phyloP scores from a whole-genome alignment of 208 protist species.

The Trypanosoma platydactyli region DNA sequence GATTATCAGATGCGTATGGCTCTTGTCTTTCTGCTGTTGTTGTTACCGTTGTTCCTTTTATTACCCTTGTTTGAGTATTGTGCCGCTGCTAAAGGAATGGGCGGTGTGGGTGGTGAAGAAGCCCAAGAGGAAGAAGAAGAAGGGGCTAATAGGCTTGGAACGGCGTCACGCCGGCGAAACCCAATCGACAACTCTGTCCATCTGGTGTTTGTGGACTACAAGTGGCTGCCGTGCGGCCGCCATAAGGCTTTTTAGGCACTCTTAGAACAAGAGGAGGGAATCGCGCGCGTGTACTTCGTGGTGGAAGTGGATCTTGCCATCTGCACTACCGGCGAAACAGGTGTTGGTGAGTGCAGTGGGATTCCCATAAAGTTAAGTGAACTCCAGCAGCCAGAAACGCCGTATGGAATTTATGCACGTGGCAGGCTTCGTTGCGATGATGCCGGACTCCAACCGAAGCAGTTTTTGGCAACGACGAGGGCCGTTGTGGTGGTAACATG shows the following conservation, averaged over 20 bases:
- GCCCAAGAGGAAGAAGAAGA: not conserved
- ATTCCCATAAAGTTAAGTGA: not conserved
- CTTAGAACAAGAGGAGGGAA: slow-evolving; percentile 9
- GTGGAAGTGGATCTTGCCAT: slow-evolving; percentile 15
- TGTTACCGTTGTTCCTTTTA: not conserved
- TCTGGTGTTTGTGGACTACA: slow-evolving; percentile 13
- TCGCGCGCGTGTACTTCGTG: slow-evolving; percentile 20
- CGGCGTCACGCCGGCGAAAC: not conserved
- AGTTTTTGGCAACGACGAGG: not conserved
- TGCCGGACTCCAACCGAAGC: not conserved
- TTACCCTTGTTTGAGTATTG: no score
- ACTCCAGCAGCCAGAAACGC: no score
- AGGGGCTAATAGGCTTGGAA: not conserved
- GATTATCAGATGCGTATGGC: no score
- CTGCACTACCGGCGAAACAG: not conserved
- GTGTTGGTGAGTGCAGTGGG: not conserved
- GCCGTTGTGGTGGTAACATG: slow-evolving; percentile 16
- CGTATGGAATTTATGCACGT: no score
- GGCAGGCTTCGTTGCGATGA: not conserved
- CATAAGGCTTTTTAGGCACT: slow-evolving; percentile 15
- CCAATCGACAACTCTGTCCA: slow-evolving; percentile 7
- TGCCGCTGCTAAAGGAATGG: no score
- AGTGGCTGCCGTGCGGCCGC: slow-evolving; percentile 10
- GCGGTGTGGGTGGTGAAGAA: not conserved
- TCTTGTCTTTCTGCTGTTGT: not conserved